Base-by-base conservation (phyloP, 2,329 filamentous ascomycete species). In the Leptographium radiaticola region DNA sequence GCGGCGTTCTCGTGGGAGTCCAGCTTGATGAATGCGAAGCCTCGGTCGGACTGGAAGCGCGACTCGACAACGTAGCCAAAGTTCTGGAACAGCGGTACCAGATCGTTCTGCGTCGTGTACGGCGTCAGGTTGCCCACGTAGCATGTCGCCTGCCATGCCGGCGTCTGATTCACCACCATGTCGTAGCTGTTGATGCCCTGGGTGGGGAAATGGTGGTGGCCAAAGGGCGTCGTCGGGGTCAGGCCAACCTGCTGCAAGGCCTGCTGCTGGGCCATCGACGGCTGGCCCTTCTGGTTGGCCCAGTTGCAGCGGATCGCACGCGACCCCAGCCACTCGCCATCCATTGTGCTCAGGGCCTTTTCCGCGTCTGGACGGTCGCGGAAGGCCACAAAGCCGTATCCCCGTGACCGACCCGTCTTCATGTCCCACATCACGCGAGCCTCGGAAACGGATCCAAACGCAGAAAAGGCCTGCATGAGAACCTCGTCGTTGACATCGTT, bases 351-450 rank as follows among this genome's bases (percentile, higher is more conserved):
- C 64, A 98, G 71, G 2, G 93, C 91, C 72, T 96, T 95, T 69
- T 98, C 93, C 33, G 93, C 93, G 65, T 98, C 93, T 39, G 80
- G 74, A 59, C 91, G 88, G 59, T 98, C 93, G 58, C 91, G 87
- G 79, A 95, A 98, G 50, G 93, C 93, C 62, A 97, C 91, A 66
- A 98, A 98, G 13, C 93, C 93, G 66, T 98, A 98, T 57, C 93
- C 93, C 67, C 93, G 87, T 61, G 93, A 97, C 59, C 93, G 85
- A 61, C 93, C 93, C 39, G 93, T 98, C 79, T 98, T 98, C 93
- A 98, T 98, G 69, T 98, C 93, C 93, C 93, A 98, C 93, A 98
- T 98, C 59, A 98, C 93, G 64, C 93, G 89, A 56, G 93, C 93
- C 71, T 98, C 93, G 3, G 93, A 98, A 49, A 98, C 90, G 13